Evolutionary conservation across 495 filamentous ascomycete genomes (phyloP).

Genomic region (Trichocladium antarcticum): DNA sequence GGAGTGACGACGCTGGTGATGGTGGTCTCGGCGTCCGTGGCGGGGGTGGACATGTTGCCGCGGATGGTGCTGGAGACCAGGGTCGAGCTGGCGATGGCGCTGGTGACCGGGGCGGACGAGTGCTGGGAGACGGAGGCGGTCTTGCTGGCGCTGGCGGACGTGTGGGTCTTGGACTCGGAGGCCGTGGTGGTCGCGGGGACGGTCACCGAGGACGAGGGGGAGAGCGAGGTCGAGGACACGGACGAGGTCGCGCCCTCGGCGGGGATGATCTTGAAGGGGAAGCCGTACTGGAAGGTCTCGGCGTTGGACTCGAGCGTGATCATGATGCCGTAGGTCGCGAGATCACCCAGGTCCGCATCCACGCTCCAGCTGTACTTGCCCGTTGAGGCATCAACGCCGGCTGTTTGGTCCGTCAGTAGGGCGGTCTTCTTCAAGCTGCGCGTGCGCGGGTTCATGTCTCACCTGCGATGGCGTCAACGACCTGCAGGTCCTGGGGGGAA

Average conservation of each 20-base stretch:
- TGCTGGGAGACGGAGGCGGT: constrained; percentile 4
- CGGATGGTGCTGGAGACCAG: constrained; percentile 4
- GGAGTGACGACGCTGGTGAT: constrained; percentile 4
- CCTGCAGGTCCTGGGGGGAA: constrained; percentile 17
- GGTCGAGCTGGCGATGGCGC: constrained; percentile 10
- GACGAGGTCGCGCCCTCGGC: constrained; percentile 9
- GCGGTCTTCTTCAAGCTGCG: background rate
- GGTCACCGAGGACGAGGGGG: too few relatives aligned
- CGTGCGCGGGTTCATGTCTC: constrained; percentile 13
- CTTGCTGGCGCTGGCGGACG: constrained; percentile 6
- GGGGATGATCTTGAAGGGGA: constrained; percentile 36
- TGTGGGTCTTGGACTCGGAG: background rate
- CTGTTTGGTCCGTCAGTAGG: constrained; percentile 16
- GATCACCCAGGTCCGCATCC: constrained; percentile 25
- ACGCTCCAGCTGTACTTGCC: constrained; percentile 33
- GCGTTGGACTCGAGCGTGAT: constrained; percentile 27
- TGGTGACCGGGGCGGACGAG: too few relatives aligned
- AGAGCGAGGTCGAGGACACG: too few relatives aligned
- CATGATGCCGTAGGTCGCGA: constrained; percentile 36
- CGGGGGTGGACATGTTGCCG: constrained; percentile 8
- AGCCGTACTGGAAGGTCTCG: constrained; percentile 39
- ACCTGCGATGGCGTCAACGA: constrained; percentile 30
- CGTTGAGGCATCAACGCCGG: constrained; percentile 21
- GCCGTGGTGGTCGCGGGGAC: background rate
- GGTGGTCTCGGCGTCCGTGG: constrained; percentile 11